Evolutionary conservation across 2,329 filamentous ascomycete species (phyloP).

Genomic region (Sporothrix curviconia): DNA sequence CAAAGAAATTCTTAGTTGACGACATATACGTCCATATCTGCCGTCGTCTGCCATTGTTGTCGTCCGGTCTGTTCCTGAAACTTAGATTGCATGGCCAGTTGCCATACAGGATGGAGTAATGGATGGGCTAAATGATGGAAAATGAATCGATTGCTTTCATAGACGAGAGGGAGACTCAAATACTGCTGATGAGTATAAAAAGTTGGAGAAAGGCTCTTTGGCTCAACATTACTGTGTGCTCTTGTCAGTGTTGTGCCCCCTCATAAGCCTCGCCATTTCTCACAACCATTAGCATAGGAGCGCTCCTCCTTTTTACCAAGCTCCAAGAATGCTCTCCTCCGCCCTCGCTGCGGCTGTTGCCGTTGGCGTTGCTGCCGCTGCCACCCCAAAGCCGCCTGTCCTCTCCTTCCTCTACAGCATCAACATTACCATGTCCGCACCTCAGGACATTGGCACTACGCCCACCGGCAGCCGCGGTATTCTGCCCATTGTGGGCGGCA

Average conservation of each 20-base stretch:
- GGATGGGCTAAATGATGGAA: background rate
- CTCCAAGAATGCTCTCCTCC: slow-evolving; percentile 1
- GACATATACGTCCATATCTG: background rate
- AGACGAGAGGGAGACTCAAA: background rate
- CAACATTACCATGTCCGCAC: slow-evolving; percentile 22
- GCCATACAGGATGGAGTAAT: background rate
- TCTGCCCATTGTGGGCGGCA: slow-evolving; percentile 31
- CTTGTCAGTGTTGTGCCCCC: no score
- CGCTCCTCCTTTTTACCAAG: background rate
- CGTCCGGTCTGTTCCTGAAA: background rate
- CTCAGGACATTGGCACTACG: slow-evolving; percentile 21
- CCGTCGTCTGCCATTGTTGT: background rate
- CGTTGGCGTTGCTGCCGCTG: background rate
- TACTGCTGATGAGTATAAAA: no score
- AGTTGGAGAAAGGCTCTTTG: no score
- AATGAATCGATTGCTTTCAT: no score
- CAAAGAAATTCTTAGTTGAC: background rate
- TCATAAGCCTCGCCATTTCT: no score
- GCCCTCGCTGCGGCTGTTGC: background rate
- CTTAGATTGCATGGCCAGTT: background rate
- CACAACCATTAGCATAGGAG: background rate
- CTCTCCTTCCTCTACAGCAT: slow-evolving; percentile 25
- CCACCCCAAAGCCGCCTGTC: slow-evolving; percentile 18
- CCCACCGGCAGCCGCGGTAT: slow-evolving; percentile 24
- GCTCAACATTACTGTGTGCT: no score